phyloP scores from a whole-genome alignment of 331 rosid species.

The Spiraea crenata region DNA sequence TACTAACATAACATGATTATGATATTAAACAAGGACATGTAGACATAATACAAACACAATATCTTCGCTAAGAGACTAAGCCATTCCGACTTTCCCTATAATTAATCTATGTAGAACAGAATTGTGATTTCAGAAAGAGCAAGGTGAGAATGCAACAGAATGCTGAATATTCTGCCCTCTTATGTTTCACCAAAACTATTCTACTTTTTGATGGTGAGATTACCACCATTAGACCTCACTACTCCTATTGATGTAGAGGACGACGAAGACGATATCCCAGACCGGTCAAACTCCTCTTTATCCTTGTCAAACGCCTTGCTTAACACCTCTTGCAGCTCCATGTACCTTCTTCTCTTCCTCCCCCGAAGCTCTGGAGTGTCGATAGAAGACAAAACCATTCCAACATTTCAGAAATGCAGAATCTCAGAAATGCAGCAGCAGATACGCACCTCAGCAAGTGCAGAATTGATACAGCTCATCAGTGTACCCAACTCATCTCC shows the following conservation, averaged over 20 bases:
- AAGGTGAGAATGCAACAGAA: constrained; percentile 4
- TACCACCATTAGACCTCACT: constrained; percentile 27
- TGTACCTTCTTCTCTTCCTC: constrained; percentile 45
- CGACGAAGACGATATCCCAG: constrained; percentile 57
- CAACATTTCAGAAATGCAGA: too few relatives aligned
- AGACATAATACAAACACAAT: background rate
- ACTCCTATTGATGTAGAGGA: constrained; percentile 51
- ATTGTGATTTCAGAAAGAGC: background rate
- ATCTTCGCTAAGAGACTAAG: background rate
- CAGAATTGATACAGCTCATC: too few relatives aligned
- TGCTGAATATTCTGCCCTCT: background rate
- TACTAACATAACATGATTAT: too few relatives aligned
- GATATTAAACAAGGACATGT: background rate
- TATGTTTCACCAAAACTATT: background rate
- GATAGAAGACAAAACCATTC: too few relatives aligned
- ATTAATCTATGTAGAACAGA: background rate
- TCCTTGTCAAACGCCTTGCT: constrained; percentile 61
- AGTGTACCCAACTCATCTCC: too few relatives aligned
- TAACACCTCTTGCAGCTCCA: constrained; percentile 55
- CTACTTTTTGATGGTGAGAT: constrained; percentile 23
- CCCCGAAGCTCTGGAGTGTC: constrained; percentile 44
- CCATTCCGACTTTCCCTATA: background rate
- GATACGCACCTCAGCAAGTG: too few relatives aligned
- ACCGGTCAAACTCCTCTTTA: constrained; percentile 45
- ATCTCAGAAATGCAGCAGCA: too few relatives aligned